phyloP scores from a whole-genome alignment of 805 yeast genomes.

The Starmerella ratchasimensis region DNA sequence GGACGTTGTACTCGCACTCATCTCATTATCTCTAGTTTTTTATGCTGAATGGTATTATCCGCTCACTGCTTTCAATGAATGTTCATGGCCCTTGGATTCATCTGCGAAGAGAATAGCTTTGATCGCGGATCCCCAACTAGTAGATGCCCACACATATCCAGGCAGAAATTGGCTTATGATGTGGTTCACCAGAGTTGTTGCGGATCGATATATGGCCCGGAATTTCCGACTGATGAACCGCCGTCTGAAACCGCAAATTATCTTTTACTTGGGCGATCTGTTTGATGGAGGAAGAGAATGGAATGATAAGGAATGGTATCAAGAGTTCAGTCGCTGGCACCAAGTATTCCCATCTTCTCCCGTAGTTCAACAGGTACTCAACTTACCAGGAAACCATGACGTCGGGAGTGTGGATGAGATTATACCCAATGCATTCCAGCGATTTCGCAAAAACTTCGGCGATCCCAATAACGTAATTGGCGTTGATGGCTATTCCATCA shows the following conservation, averaged over 20 bases:
- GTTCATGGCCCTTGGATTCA: constrained; percentile 40
- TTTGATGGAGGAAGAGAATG: constrained; percentile 93
- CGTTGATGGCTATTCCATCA: constrained; percentile 60
- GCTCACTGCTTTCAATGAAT: constrained; percentile 31
- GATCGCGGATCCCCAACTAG: constrained; percentile 88
- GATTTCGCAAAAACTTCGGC: constrained; percentile 68
- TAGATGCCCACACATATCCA: constrained; percentile 81
- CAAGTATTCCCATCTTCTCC: constrained; percentile 42
- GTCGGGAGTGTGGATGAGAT: constrained; percentile 81
- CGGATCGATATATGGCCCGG: constrained; percentile 69
- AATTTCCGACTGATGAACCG: constrained; percentile 52
- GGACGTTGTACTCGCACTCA: not conserved
- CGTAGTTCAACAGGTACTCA: constrained; percentile 10
- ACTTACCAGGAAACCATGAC: constrained; percentile 90
- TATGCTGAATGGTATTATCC: constrained; percentile 45
- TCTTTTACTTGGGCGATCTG: constrained; percentile 75
- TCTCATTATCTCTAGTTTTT: not conserved
- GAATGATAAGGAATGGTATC: constrained; percentile 53
- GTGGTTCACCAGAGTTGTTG: constrained; percentile 43
- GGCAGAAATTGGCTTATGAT: constrained; percentile 40
- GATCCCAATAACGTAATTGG: constrained; percentile 40
- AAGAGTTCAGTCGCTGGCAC: constrained; percentile 57
- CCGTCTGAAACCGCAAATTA: constrained; percentile 56
- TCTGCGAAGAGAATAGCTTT: constrained; percentile 32
- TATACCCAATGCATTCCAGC: constrained; percentile 36